Evolutionary conservation across 352 stramenopile species (phyloP), one percentile per base, ranked within the genome.

Genomic region (Phytophthora pseudosyringae): DNA sequence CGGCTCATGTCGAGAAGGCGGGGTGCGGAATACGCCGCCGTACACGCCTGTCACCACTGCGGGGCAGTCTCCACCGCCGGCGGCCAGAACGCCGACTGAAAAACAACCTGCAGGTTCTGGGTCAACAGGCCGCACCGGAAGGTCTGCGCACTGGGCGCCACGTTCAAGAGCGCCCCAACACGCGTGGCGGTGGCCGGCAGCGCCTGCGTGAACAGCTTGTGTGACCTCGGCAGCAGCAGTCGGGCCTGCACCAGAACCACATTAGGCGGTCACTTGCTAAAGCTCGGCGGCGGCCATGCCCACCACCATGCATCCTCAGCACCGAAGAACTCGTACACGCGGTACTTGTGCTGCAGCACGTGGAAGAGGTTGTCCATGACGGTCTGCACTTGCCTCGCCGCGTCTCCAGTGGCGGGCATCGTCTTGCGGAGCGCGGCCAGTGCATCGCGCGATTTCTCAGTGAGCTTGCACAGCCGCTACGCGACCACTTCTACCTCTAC

Each of bases 301-400:
- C 12, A 93, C 74, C 47, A 91, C 81, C 9, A 94, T 21, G 87
- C 87, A 44, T 95, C 81, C 4, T 69, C n/a, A 0, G 75, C 69
- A 40, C 87, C 87, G 36, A 76, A 69, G 71, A 94, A 95, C 69
- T 95, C 87, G 73, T 91, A 94, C 45, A 94, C 74, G 21, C 83
- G 77, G 75, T 93, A 93, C 69, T 93, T 80, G 50, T 79, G 79
- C 67, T 90, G 81, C 26, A 91, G 75, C 31, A 90, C 83, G 33
- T 83, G 78, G 63, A 73, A 90, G 10, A 93, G 69, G 44, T 89
- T 77, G 72, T 93, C 75, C 83, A 94, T 91, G 35, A 90, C 80
- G 16, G 43, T 41, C 67, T 93, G 81, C 51, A 95, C 71, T 48
- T 91, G 80, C 46, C 93, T 78, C n/a, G 78, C 82, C 18, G 77